Percentiles rank a stretch among this genome's conserved stretches.
Evolutionary conservation across 129 eudicot genomes (phyloP).

Genomic region (carrot (Daucus carota)): DNA sequence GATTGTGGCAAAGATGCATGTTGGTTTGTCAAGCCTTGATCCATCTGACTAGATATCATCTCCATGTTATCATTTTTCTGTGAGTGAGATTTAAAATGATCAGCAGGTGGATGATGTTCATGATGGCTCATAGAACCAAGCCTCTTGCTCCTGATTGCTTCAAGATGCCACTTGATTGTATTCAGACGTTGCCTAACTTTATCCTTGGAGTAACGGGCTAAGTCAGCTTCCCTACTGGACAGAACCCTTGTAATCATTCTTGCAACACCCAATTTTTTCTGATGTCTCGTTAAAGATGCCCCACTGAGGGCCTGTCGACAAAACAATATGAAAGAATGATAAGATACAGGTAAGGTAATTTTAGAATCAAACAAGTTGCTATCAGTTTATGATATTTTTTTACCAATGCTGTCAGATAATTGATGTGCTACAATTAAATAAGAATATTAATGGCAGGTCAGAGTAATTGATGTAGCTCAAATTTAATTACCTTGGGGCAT

Average conservation of each 20-base stretch:
- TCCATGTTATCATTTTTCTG: background rate
- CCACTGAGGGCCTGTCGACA: background rate
- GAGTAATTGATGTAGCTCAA: background rate
- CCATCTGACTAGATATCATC: background rate
- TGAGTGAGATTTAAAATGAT: background rate
- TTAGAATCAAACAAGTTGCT: background rate
- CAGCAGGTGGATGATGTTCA: constrained; percentile 2
- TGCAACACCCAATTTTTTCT: background rate
- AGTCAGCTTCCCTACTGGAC: background rate
- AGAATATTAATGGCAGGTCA: background rate
- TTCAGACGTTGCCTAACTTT: background rate
- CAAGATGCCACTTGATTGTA: background rate
- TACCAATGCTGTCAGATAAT: background rate
- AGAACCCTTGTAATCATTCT: background rate
- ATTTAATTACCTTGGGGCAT: constrained; percentile 5
- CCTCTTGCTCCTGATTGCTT: background rate
- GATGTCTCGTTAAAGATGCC: background rate
- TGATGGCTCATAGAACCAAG: background rate
- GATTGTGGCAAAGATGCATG: background rate
- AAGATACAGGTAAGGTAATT: too few species aligned
- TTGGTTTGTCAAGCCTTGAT: background rate
- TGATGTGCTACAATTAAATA: background rate
- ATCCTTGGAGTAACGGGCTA: constrained; percentile 5
- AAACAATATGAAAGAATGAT: background rate
- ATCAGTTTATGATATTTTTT: background rate